A percentile compares a stretch with the other conserved stretches of the same genome.
Evolutionary conservation across 2,329 filamentous ascomycete species (phyloP).

Genomic region (Microdochium trichocladiopsis): DNA sequence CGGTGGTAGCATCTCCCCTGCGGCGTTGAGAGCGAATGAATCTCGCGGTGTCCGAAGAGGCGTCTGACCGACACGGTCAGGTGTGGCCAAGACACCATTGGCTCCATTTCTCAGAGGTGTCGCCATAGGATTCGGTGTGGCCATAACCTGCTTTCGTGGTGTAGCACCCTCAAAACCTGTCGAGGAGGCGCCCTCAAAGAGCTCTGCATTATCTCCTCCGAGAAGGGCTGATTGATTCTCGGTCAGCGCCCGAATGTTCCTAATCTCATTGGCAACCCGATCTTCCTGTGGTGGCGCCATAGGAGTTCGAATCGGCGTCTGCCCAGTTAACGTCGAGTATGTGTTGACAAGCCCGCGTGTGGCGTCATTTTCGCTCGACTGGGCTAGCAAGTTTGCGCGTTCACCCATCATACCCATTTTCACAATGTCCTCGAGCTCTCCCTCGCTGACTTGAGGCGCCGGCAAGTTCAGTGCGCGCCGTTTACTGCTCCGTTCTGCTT

Average conservation of each 20-base stretch:
- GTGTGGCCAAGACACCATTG: conserved; percentile 62
- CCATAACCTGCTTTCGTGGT: conserved; percentile 69
- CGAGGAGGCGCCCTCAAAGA: conserved; percentile 73
- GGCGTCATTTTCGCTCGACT: conserved; percentile 73
- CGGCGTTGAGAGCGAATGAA: conserved; percentile 74
- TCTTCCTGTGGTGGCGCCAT: conserved; percentile 89
- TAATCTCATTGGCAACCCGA: conserved; percentile 91
- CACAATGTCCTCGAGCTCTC: conserved; percentile 92
- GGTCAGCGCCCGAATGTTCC: conserved; percentile 85
- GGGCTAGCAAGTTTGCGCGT: conserved; percentile 68
- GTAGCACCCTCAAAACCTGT: conserved; percentile 84
- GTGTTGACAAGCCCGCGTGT: conserved; percentile 82
- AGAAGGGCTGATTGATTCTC: conserved; percentile 90
- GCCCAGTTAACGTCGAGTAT: conserved; percentile 74
- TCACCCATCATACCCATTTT: conserved; percentile 97
- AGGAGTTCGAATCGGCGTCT: conserved; percentile 86
- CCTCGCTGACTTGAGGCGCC: conserved; percentile 84
- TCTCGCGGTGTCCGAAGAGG: conserved; percentile 86
- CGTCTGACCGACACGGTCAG: conserved; percentile 65
- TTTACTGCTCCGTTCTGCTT: conserved; percentile 96
- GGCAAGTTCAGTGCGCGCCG: conserved; percentile 77
- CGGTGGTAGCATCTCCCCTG: conserved; percentile 60
- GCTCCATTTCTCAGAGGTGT: conserved; percentile 68
- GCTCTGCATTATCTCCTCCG: conserved; percentile 86
- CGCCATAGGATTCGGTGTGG: conserved; percentile 94